phyloP scores from a whole-genome alignment of 2,329 filamentous ascomycete genomes.

The Mollisiaceae sp. region DNA sequence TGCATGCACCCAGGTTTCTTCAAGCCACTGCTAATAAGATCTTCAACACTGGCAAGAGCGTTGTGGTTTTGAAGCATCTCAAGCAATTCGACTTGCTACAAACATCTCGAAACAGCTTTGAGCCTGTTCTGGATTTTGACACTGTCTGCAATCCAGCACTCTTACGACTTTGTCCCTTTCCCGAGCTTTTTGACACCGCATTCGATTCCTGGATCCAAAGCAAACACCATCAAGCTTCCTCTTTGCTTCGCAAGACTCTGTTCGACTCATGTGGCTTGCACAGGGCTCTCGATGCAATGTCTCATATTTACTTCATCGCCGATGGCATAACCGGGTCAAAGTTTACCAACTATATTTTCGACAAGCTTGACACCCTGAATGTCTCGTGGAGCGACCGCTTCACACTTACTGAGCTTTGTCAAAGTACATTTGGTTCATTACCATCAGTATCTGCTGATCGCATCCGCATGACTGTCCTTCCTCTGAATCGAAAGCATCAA shows the following conservation, averaged over 20 bases:
- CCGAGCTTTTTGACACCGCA: slow-evolving; percentile 72
- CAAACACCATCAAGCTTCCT: slow-evolving; percentile 73
- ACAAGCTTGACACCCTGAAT: slow-evolving; percentile 68
- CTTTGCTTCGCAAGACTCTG: slow-evolving; percentile 67
- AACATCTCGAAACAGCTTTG: slow-evolving; percentile 43
- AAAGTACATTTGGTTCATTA: slow-evolving; percentile 67
- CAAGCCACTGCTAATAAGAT: slow-evolving; percentile 72
- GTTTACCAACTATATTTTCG: slow-evolving; percentile 74
- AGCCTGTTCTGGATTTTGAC: slow-evolving; percentile 60
- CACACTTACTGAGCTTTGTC: slow-evolving; percentile 76
- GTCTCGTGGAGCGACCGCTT: slow-evolving; percentile 80
- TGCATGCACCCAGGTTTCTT: slow-evolving; percentile 78
- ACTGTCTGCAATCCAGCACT: slow-evolving; percentile 55
- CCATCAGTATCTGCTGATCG: slow-evolving; percentile 62
- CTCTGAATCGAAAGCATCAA: slow-evolving; percentile 45
- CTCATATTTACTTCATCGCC: slow-evolving; percentile 76
- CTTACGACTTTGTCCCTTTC: slow-evolving; percentile 66
- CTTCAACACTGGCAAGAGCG: slow-evolving; percentile 87
- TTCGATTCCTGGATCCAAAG: slow-evolving; percentile 79
- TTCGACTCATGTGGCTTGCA: slow-evolving; percentile 72
- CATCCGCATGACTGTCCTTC: slow-evolving; percentile 62
- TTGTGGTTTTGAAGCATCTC: slow-evolving; percentile 80
- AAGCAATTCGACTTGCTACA: slow-evolving; percentile 53
- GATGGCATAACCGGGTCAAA: slow-evolving; percentile 71
- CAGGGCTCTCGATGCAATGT: slow-evolving; percentile 67